These are phyloP conservation scores for Dictyostelium purpureum DNA, from an alignment of 78 protist genomes.

Conservation along the genomic window DNA sequence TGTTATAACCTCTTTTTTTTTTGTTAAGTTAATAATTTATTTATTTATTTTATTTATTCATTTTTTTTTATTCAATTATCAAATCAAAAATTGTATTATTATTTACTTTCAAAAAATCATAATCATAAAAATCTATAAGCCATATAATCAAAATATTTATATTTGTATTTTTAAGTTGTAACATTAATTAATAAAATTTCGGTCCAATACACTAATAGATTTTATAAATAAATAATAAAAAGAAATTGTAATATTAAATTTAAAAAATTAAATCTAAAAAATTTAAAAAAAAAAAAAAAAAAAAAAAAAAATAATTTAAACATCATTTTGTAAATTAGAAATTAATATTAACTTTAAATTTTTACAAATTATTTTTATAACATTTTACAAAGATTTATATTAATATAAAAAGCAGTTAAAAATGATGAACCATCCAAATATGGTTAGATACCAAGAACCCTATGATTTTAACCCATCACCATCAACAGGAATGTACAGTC, in stretches of 20 bases:
- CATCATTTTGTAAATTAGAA: neutral
- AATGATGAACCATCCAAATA: slow-evolving; percentile 8
- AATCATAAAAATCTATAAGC: too few relatives aligned
- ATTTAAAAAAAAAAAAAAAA: neutral
- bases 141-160: too few relatives aligned
- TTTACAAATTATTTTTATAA: too few relatives aligned
- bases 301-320: neutral
- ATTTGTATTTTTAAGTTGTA: too few relatives aligned
- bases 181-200: too few relatives aligned
- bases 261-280: neutral
- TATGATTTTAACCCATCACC: slow-evolving; percentile 41
- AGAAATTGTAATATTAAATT: neutral
- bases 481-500: slow-evolving; percentile 32
- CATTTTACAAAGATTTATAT: neutral
- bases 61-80: too few relatives aligned
- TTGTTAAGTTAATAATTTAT: too few relatives aligned
- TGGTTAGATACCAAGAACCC: slow-evolving; percentile 43
- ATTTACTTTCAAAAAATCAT: too few relatives aligned
- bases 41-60: too few relatives aligned
- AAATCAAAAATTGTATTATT: too few relatives aligned
- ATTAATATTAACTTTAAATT: neutral
- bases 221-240: neutral
- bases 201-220: too few relatives aligned
- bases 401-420: neutral
- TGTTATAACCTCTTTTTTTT: too few relatives aligned